Evolutionary conservation across 2,329 filamentous ascomycete genomes (phyloP), one percentile per base, ranked within the genome.

Genomic region (Didymella keratinophila): DNA sequence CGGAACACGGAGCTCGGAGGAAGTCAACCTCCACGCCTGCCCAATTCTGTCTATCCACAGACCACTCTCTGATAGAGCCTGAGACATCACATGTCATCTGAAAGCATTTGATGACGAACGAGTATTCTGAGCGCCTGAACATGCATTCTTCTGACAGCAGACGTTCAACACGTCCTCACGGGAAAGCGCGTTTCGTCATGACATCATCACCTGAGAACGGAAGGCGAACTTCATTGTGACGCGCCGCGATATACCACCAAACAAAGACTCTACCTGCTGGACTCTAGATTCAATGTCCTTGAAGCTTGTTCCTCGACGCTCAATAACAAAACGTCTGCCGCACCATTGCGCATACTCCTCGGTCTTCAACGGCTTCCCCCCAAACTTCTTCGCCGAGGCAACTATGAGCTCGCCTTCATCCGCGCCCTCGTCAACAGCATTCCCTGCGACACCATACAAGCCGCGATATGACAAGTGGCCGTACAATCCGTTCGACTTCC

Each of bases 401-500:
- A 46, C 37, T 41, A 58, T 58, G 56, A 53, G 56, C 45, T 36
- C 41, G 23, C 16, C 12, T 27, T 16, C 30, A 2, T 18, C n/a
- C 11, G 16, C 27, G 16, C 16, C 25, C 9, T 42, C 30, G 5
- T 28, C 11, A 18, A 9, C 52, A 7, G 34, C 32, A 3, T 56
- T 69, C 9, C 62, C 65, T 0, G 52, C 60, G 34, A 63, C 41
- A 4, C 23, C 58, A 0, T 70, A 70, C 52, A 52, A 20, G 2
- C 66, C 68, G 1, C 67, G 54, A 4, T 68, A 69, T 36, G 59
- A 59, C 12, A 58, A n/a, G 1, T 70, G 68, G 68, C 68, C 68
- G 0, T 69, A 70, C 20, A 49, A 47, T 1, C 12, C 52, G 2
- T 51, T 45, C 1, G 79, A 81, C 54, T 81, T 81, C 61, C 66